A percentile compares a stretch with the other conserved stretches of the same genome.
These are phyloP conservation scores for Heritiera fomes DNA, from an alignment of 345 rosid species.

Conservation along the genomic window DNA sequence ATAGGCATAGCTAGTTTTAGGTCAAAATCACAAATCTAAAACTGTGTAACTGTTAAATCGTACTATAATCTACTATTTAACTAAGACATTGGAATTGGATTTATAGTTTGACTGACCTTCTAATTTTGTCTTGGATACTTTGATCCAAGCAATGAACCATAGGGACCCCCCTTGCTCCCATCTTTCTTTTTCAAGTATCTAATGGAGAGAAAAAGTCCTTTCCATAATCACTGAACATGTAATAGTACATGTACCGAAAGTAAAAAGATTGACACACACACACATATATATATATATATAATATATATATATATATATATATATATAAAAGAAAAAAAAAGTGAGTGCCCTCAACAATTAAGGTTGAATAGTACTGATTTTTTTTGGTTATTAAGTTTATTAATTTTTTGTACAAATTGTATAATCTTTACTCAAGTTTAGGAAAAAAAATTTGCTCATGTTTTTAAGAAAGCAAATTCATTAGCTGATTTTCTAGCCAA, in stretches of 20 bases:
- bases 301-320: no score
- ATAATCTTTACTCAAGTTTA: no score
- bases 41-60: neutral
- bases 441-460: no score
- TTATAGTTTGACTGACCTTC: neutral
- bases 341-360: neutral
- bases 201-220: neutral
- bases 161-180: neutral
- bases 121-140: slow-evolving; percentile 5
- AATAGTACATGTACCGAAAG: neutral
- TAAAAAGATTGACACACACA: slow-evolving; percentile 9
- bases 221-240: neutral
- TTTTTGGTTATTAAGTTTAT: neutral
- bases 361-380: neutral
- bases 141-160: neutral
- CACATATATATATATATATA: no score
- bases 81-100: neutral
- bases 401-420: neutral
- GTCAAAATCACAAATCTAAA: neutral
- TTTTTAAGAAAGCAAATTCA: no score
- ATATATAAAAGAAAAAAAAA: neutral
- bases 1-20: neutral
- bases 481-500: no score
- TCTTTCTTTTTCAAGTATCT: neutral
- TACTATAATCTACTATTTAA: neutral